Evolutionary conservation across 306 rosid genomes (phyloP).

Genomic region (Inga oerstediana): DNA sequence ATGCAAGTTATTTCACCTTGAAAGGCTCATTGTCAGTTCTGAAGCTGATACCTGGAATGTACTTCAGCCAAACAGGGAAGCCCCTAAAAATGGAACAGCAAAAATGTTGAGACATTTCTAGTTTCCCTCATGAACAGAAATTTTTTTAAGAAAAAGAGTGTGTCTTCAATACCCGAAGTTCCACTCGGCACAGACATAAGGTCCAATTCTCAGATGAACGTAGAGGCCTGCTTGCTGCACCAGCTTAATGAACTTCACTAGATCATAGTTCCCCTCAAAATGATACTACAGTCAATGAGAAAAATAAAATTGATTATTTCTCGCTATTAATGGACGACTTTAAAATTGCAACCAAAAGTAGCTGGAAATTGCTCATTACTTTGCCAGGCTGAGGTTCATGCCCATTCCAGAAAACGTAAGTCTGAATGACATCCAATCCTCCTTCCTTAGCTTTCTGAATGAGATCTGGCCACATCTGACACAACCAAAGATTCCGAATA

Average conservation of each 20-base stretch:
- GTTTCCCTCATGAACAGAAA: background rate
- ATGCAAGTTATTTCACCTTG: conserved; percentile 59
- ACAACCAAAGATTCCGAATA: conserved; percentile 23
- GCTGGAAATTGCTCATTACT: conserved; percentile 51
- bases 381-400: conserved; percentile 93
- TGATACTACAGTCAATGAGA: conserved; percentile 60
- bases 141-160: background rate
- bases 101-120: conserved; percentile 23
- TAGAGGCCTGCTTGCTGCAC: conserved; percentile 94
- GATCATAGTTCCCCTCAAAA: conserved; percentile 91
- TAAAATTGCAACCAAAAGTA: conserved; percentile 25
- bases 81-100: conserved; percentile 57
- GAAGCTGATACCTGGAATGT: conserved; percentile 86
- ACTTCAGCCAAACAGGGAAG: conserved; percentile 98
- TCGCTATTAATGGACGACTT: background rate
- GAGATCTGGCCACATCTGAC: conserved; percentile 99
- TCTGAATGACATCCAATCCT: conserved; percentile 96
- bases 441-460: conserved; percentile 97
- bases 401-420: conserved; percentile 99
- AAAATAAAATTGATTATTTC: conserved; percentile 12
- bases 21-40: conserved; percentile 94
- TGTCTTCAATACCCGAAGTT: conserved; percentile 77
- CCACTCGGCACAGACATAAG: conserved; percentile 99
- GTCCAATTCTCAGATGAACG: conserved; percentile 94
- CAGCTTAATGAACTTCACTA: conserved; percentile 86